Evolutionary conservation across 495 filamentous ascomycete genomes (phyloP).

Genomic region (Neurospora tetrasperma): DNA sequence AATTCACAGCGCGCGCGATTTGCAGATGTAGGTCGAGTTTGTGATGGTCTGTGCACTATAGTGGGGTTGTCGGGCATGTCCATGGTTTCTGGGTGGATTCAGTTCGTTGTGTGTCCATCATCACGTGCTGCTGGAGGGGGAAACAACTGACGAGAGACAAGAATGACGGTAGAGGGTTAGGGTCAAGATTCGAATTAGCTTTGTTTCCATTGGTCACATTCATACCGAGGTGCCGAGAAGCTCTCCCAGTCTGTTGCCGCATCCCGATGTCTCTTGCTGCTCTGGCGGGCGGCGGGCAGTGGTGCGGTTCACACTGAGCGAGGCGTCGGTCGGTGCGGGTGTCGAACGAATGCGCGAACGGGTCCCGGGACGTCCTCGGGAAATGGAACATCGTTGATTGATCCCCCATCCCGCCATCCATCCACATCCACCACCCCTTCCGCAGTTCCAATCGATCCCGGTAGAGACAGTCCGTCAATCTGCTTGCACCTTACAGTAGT

Average conservation of each 20-base stretch:
- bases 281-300: not conserved
- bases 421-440: not conserved
- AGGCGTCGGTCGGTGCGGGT: not conserved
- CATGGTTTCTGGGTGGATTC: not conserved
- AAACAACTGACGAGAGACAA: not conserved
- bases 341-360: not conserved
- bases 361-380: not conserved
- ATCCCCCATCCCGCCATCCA: not conserved
- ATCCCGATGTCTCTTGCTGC: not conserved
- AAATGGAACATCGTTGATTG: not conserved
- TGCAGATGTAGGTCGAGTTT: not conserved
- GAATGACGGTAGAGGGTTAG: conserved; percentile 4
- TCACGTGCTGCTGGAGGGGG: not conserved
- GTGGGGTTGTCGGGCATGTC: not conserved
- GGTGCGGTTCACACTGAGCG: not conserved
- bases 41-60: not conserved
- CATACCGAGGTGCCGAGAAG: conserved; percentile 24
- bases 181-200: conserved; percentile 17
- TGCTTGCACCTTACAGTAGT: not conserved
- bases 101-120: not conserved
- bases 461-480: not conserved
- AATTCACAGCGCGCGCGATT: not conserved
- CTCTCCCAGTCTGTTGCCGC: not conserved
- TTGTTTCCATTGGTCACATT: conserved; percentile 18
- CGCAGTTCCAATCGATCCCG: not conserved